These are phyloP conservation scores for Middelhovenomyces tepae DNA, from an alignment of 805 yeast genomes.

Conservation along the genomic window DNA sequence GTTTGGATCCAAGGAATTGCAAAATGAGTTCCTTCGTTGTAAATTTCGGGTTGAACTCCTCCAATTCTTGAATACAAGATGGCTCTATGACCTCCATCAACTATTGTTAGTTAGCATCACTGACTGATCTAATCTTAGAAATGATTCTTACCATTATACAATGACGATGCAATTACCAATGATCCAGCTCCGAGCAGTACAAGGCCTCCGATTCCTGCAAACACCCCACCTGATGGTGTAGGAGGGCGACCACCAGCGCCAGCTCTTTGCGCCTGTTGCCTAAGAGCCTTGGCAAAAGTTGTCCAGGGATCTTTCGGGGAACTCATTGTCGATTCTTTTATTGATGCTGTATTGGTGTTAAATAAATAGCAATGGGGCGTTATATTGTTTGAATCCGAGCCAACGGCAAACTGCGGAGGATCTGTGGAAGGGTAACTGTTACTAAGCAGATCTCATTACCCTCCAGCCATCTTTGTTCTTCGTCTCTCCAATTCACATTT, in stretches of 20 bases:
- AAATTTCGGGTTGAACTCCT: constrained; percentile 78
- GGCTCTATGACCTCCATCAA: constrained; percentile 99
- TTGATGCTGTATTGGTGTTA: background rate
- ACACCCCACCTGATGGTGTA: constrained; percentile 42
- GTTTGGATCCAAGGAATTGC: constrained; percentile 92
- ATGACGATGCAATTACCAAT: constrained; percentile 42
- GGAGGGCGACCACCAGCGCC: constrained; percentile 36
- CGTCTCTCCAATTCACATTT: too few relatives aligned
- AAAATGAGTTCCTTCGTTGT: constrained; percentile 90
- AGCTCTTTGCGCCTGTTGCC: constrained; percentile 20
- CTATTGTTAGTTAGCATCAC: constrained; percentile 26
- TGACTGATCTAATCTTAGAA: background rate
- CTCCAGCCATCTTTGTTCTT: too few relatives aligned
- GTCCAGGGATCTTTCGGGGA: constrained; percentile 16
- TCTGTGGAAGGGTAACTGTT: too few relatives aligned
- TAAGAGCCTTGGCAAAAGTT: constrained; percentile 16
- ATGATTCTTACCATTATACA: constrained; percentile 38
- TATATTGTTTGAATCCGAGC: too few relatives aligned
- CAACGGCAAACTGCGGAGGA: too few relatives aligned
- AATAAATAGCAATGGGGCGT: background rate
- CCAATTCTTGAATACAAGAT: constrained; percentile 80
- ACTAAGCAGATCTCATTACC: too few relatives aligned
- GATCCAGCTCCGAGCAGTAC: constrained; percentile 51
- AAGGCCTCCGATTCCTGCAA: constrained; percentile 58
- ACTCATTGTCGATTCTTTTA: constrained; percentile 7